phyloP scores from a whole-genome alignment of 2,329 filamentous ascomycete genomes.

The Westerdykella ornata region DNA sequence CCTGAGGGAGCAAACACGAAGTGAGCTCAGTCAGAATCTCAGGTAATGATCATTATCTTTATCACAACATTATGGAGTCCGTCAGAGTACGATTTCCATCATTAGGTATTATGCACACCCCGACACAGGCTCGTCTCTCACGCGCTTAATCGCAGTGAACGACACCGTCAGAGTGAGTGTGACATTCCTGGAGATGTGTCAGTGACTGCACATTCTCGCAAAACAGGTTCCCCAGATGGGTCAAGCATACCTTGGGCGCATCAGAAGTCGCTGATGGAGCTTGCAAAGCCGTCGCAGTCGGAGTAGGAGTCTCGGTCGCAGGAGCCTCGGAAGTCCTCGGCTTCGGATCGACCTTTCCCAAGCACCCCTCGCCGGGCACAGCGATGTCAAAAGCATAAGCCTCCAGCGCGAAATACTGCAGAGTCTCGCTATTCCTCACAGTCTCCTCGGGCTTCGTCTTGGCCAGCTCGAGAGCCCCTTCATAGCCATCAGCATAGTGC shows the following conservation, averaged over 20 bases:
- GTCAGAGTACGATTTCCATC: no score
- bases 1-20: no score
- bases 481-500: constrained; percentile 57
- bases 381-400: constrained; percentile 61
- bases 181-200: neutral
- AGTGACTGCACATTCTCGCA: neutral
- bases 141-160: constrained; percentile 2
- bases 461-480: constrained; percentile 50
- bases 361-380: constrained; percentile 56
- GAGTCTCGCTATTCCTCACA: constrained; percentile 53
- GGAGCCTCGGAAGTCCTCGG: constrained; percentile 1
- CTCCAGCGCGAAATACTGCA: constrained; percentile 65
- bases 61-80: no score
- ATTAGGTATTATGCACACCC: no score
- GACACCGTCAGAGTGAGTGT: constrained; percentile 3
- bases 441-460: constrained; percentile 45
- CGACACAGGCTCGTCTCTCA: no score
- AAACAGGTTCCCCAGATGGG: no score
- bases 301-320: constrained; percentile 3
- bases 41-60: no score
- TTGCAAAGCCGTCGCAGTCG: neutral
- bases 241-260: neutral
- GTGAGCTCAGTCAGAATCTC: no score
- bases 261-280: neutral
- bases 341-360: constrained; percentile 38